Conservation (phyloP, 2,329 filamentous ascomycete species). For the Ceratocystis cubensis region DNA sequence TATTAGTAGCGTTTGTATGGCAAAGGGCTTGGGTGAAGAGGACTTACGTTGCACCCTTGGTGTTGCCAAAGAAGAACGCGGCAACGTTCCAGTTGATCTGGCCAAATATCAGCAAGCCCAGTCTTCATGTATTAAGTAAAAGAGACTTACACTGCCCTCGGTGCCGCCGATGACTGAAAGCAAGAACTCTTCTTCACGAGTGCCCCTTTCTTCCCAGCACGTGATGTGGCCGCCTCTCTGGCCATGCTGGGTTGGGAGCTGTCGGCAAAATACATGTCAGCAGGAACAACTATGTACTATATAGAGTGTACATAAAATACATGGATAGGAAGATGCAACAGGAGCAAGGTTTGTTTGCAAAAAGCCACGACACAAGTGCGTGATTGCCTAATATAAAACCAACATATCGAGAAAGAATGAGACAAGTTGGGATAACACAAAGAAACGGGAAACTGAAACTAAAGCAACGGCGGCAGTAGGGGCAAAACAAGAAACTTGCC, state of each 20-base stretch:
- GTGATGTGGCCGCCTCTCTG: conserved; percentile 19
- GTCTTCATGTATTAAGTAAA: background rate
- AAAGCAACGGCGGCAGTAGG: background rate
- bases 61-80: conserved; percentile 21
- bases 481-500: background rate
- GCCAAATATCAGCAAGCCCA: background rate
- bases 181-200: conserved; percentile 19
- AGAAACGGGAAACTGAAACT: background rate
- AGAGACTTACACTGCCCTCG: conserved; percentile 19
- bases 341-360: background rate
- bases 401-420: background rate
- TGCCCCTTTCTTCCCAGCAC: conserved; percentile 20
- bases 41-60: conserved; percentile 58
- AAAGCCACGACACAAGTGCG: too few species aligned
- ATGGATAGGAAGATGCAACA: background rate
- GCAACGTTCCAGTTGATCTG: conserved; percentile 49
- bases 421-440: background rate
- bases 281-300: background rate
- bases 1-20: conserved; percentile 1
- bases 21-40: background rate
- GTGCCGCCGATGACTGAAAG: conserved; percentile 20
- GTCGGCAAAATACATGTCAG: background rate
- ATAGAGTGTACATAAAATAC: background rate
- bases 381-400: conserved; percentile 5
- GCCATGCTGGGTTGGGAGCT: conserved; percentile 10